Evolutionary conservation across 2,329 filamentous ascomycete genomes (phyloP).

Genomic region (Xenoacremonium recifei): DNA sequence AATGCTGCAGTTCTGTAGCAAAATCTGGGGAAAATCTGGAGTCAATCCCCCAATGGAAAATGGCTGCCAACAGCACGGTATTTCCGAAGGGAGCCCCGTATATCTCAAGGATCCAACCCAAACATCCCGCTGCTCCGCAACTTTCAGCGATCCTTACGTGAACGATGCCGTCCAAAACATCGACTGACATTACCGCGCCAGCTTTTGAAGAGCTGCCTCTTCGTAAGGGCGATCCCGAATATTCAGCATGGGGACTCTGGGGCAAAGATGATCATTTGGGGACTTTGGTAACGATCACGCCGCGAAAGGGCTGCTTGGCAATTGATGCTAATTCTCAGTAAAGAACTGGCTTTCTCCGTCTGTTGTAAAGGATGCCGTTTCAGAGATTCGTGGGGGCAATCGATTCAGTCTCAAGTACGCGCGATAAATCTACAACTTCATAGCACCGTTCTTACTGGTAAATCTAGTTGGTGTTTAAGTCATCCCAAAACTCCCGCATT

Average conservation of each 20-base stretch:
- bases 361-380: slow-evolving; percentile 2
- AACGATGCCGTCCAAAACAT: neutral
- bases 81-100: slow-evolving; percentile 1
- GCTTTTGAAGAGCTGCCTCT: slow-evolving; percentile 4
- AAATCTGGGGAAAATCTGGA: neutral
- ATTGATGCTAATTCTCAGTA: neutral
- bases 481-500: slow-evolving; percentile 6
- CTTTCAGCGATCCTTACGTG: neutral
- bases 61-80: neutral
- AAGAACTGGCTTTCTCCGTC: slow-evolving; percentile 4
- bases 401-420: slow-evolving; percentile 7
- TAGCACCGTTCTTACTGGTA: neutral
- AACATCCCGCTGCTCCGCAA: neutral
- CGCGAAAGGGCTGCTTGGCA: neutral
- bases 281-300: slow-evolving; percentile 2
- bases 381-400: slow-evolving; percentile 2
- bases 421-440: neutral
- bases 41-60: neutral
- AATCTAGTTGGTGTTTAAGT: slow-evolving; percentile 4
- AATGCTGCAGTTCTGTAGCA: neutral
- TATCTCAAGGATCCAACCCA: neutral
- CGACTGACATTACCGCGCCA: neutral
- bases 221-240: slow-evolving; percentile 4
- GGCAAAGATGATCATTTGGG: slow-evolving; percentile 7
- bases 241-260: slow-evolving; percentile 8